Evolutionary conservation across 352 stramenopile genomes (phyloP), one percentile per base, ranked within the genome.

Genomic region (Pythium phragmiticola): DNA sequence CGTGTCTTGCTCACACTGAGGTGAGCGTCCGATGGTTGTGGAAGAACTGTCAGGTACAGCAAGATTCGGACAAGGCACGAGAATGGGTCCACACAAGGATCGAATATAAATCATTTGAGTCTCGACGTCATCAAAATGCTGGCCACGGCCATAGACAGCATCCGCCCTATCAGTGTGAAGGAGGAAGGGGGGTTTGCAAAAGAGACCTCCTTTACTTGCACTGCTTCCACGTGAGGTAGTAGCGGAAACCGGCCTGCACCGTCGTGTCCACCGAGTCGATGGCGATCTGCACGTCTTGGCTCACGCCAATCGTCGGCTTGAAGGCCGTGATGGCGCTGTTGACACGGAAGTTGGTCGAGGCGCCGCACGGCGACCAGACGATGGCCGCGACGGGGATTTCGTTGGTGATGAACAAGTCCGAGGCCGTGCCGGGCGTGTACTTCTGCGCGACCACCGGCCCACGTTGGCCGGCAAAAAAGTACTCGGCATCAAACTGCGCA

Each of bases 201-300:
- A 30, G 26, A 30, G 26, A 30, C 26, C 26, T 2, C 26, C 26
- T 30, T 30, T 30, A 30, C 26, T 30, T 30, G 26, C 26, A 30
- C 26, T 30, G 26, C 26, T 30, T 30, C 26, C 26, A 30, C 26
- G 26, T 30, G 64, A 84, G 53, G 65, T 69, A 82, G 74, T 82
- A 84, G 51, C 63, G 76, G 60, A 84, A 82, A 19, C 76, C 74
- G 28, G 63, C 59, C 55, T 82, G 58, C 21, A 84, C 74, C 14
- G 72, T 82, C 65, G 69, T 75, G 61, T 84, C 76, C 41, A 80
- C 72, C 56, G 76, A 84, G 69, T 84, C 76, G 51, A 84, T 72
- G 16, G 66, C 74, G 34, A 84, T 68, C 56, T 84, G 73, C 28
- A 78, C 77, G 9, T 82, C 66, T 16, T 80, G 65, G 47, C 67